Conservation (phyloP, 2,329 filamentous ascomycete genomes). For the Sclerotinia sclerotiorum region DNA sequence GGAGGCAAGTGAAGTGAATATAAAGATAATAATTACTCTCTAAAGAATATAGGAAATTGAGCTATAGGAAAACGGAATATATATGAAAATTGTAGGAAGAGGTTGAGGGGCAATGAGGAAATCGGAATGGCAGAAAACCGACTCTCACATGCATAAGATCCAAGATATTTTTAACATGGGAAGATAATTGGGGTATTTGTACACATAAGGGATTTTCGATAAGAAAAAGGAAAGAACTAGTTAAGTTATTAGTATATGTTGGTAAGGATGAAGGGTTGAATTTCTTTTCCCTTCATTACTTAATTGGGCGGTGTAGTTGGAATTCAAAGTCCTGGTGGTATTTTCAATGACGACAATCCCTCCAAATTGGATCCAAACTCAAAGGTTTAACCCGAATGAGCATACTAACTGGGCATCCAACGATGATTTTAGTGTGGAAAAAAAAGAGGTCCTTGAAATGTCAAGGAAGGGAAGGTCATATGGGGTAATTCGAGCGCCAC, state of each 20-base stretch:
- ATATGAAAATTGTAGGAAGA: neutral
- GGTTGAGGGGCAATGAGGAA: neutral
- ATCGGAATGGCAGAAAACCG: constrained; percentile 10
- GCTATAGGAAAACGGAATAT: constrained; percentile 9
- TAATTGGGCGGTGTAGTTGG: neutral
- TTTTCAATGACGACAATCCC: neutral
- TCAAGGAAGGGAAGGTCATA: constrained; percentile 7
- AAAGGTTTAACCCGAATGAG: neutral
- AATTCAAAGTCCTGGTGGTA: neutral
- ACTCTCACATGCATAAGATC: neutral
- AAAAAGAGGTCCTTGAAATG: constrained; percentile 6
- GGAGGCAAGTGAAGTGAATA: neutral
- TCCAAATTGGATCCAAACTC: neutral
- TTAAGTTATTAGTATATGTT: neutral
- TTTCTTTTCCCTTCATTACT: neutral
- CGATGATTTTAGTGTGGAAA: neutral
- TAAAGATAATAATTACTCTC: neutral
- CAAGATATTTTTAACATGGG: neutral
- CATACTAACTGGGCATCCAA: neutral
- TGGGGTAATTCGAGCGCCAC: constrained; percentile 7
- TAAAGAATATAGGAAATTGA: neutral
- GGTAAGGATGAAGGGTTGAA: neutral
- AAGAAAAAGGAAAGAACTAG: constrained; percentile 16
- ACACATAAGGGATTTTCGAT: neutral
- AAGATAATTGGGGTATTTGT: neutral